Conservation (phyloP, 805 yeast species). For the Blastobotrys mokoenaii region DNA sequence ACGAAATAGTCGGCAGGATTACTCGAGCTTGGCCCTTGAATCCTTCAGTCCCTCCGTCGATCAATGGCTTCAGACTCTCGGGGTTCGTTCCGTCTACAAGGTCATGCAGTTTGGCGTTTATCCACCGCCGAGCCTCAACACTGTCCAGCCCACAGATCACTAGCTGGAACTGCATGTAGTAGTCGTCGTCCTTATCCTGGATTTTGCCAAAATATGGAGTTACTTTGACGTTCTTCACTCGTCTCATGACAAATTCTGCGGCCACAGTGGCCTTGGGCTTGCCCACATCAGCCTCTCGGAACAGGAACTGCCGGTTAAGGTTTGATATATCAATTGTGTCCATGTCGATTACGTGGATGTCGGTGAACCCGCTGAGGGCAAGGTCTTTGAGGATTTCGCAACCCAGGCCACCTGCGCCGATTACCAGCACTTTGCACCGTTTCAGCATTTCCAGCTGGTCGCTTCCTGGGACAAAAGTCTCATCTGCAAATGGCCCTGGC, state of each 20-base stretch:
- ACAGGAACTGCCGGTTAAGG: conserved; percentile 67
- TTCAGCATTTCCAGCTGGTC: background rate
- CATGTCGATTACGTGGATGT: conserved; percentile 70
- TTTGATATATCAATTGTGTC: conserved; percentile 74
- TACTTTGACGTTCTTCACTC: conserved; percentile 37
- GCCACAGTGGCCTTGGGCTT: conserved; percentile 60
- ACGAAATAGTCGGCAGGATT: conserved; percentile 73
- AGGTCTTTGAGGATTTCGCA: conserved; percentile 71
- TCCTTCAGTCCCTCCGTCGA: conserved; percentile 96
- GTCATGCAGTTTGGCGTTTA: conserved; percentile 59
- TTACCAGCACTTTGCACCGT: conserved; percentile 18
- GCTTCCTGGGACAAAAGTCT: conserved; percentile 6
- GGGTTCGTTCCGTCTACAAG: conserved; percentile 45
- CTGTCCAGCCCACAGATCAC: conserved; percentile 85
- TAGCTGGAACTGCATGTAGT: conserved; percentile 58
- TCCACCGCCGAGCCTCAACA: conserved; percentile 86
- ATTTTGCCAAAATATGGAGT: conserved; percentile 58
- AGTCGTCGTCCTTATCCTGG: conserved; percentile 52
- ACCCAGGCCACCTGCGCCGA: conserved; percentile 82
- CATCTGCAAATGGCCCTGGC: conserved; percentile 11
- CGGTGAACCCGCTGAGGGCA: conserved; percentile 57
- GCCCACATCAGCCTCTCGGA: conserved; percentile 54
- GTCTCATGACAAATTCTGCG: conserved; percentile 41
- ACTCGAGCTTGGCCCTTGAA: conserved; percentile 86
- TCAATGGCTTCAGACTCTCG: conserved; percentile 49